phyloP scores from a whole-genome alignment of 2,329 filamentous ascomycete genomes.

The Beauveria pseudobassiana region DNA sequence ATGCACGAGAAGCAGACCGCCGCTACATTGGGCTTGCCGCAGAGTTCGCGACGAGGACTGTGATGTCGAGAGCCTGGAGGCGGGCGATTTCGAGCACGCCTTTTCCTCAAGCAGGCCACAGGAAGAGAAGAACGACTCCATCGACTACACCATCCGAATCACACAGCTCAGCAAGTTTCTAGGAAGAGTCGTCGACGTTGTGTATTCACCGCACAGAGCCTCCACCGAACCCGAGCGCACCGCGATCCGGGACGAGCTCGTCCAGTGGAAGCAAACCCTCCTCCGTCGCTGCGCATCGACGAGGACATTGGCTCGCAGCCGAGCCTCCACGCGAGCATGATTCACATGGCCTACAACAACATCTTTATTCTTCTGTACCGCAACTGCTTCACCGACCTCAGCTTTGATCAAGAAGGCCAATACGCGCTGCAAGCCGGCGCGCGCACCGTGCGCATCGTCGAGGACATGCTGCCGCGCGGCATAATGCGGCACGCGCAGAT shows the following conservation, averaged over 20 bases:
- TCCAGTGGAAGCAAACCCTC: constrained; percentile 31
- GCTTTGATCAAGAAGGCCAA: constrained; percentile 27
- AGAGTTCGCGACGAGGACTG: constrained; percentile 41
- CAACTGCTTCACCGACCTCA: constrained; percentile 30
- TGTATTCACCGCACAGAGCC: constrained; percentile 11
- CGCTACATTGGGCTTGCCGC: constrained; percentile 36
- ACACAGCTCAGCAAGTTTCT: constrained; percentile 20
- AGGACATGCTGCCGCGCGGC: constrained; percentile 37
- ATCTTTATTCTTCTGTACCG: constrained; percentile 38
- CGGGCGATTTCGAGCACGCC: constrained; percentile 14
- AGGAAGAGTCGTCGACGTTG: constrained; percentile 15
- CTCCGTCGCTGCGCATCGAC: constrained; percentile 14
- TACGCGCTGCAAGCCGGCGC: constrained; percentile 37
- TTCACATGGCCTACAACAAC: constrained; percentile 40
- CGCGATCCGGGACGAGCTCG: constrained; percentile 27
- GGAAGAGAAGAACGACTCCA: constrained; percentile 20
- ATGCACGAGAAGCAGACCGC: constrained; percentile 41
- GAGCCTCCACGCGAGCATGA: constrained; percentile 30
- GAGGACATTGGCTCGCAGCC: constrained; percentile 21
- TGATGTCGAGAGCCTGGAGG: constrained; percentile 28
- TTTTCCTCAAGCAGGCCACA: constrained; percentile 19
- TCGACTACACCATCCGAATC: constrained; percentile 25
- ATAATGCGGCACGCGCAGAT: constrained; percentile 34
- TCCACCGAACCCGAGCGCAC: constrained; percentile 23
- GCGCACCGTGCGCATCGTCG: constrained; percentile 37